phyloP scores from a whole-genome alignment of 2,329 filamentous ascomycete species.

The Thielaviopsis euricoi region DNA sequence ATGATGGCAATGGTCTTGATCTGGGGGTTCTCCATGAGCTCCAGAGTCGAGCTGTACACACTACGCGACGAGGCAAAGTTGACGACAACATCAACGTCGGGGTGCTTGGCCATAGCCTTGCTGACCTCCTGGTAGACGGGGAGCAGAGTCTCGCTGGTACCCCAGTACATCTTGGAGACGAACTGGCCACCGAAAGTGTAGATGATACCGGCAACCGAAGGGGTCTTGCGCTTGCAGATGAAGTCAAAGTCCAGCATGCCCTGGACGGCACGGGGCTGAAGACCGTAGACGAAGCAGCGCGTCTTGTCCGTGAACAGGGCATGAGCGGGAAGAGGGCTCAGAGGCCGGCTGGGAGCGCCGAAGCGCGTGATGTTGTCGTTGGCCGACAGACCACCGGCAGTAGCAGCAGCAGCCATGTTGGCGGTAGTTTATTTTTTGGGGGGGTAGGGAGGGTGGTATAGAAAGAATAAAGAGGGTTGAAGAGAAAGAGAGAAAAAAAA shows the following conservation, averaged over 20 bases:
- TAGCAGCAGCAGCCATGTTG: constrained; percentile 19
- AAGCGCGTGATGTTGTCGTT: constrained; percentile 99
- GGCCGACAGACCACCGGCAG: constrained; percentile 45
- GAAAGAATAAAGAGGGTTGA: neutral
- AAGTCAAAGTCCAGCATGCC: constrained; percentile 99
- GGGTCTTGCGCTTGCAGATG: constrained; percentile 97
- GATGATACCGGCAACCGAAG: constrained; percentile 97
- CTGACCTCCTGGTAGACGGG: constrained; percentile 91
- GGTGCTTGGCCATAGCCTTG: constrained; percentile 93
- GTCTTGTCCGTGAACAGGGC: constrained; percentile 99
- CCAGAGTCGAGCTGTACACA: constrained; percentile 97
- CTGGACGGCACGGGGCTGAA: constrained; percentile 86
- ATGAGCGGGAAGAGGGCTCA: constrained; percentile 77
- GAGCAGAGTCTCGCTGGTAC: constrained; percentile 94
- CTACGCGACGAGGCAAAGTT: constrained; percentile 99
- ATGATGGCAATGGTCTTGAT: constrained; percentile 99
- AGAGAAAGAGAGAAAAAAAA: neutral
- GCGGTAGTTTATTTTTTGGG: neutral
- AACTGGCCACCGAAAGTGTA: constrained; percentile 99
- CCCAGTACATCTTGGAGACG: constrained; percentile 99
- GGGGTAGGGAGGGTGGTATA: neutral
- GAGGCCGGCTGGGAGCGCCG: constrained; percentile 73
- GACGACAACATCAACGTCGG: constrained; percentile 91
- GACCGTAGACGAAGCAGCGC: constrained; percentile 98
- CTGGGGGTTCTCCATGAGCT: constrained; percentile 92